Base-by-base conservation (phyloP, 2,329 filamentous ascomycete species). In the Aspergillus pseudonomiae region DNA sequence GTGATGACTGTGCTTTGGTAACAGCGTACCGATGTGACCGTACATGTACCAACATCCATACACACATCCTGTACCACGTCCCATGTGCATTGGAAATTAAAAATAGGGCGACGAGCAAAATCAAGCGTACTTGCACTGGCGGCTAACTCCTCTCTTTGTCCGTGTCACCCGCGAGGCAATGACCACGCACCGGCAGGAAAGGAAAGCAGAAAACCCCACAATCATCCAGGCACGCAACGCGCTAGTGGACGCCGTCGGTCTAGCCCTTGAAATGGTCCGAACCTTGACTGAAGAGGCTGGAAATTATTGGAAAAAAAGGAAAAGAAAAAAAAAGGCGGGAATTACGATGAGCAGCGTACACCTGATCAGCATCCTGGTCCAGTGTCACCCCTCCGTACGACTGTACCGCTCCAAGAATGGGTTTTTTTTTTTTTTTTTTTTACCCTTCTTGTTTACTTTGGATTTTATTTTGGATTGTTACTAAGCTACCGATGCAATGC, bases 231-330 rank as follows among this genome's bases (percentile, higher is more conserved):
- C 61, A 70, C 69, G 64, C 46, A 28, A 30, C 41, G 56, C 63
- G 46, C 67, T 68, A 68, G 63, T 46, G 63, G 58, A 69, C 67
- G 66, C 70, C 67, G 64, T 67, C 65, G 63, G 68, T 69, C 70
- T 71, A 68, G 71, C 63, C 70, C 65, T 66, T 53, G 61, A 62
- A 57, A 58, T 70, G 66, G 68, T 60, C 65, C 66, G 63, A 72
- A 71, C 68, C 57, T 69, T 67, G 65, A 65, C 48, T 56, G 24
- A 26, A 48, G 45, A 48, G 45, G 21, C 45, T 48, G 45, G 45
- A 48, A 41, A 41, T n/a, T 14, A 26, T 14, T 26, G n/a, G 10
- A 19, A 21, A 11, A 21, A 43, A n/a, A 43, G 11, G n/a, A 43
- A n/a, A 10, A n/a, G 6, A 19, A 19, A 48, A 24, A 6, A 48